Percentiles rank a stretch among this genome's conserved stretches.
Evolutionary conservation across 2,329 filamentous ascomycete species (phyloP).

Genomic region (Aspergillus vadensis): DNA sequence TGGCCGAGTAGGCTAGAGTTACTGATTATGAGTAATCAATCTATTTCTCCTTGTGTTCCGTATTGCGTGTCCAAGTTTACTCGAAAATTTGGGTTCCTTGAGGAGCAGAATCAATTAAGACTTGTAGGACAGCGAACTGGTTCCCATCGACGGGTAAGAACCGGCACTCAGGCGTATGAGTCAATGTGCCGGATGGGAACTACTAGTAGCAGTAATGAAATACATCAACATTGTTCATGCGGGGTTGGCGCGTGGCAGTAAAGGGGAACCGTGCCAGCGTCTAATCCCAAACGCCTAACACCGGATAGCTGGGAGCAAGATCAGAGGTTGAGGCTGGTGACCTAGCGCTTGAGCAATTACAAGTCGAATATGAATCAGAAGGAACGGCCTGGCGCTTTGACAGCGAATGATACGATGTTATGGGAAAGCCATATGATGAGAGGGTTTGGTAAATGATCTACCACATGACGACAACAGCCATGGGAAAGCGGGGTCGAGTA

Average conservation of each 20-base stretch:
- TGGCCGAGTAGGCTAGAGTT: constrained; percentile 9
- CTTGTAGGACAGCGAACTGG: background rate
- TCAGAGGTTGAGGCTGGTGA: constrained; percentile 10
- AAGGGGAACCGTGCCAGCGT: constrained; percentile 1
- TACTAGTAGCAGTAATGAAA: constrained; percentile 8
- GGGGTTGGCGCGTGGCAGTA: constrained; percentile 29
- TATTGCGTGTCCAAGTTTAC: background rate
- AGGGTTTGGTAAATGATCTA: constrained; percentile 11
- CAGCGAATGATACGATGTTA: constrained; percentile 1
- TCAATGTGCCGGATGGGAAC: constrained; percentile 24
- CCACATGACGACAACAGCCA: constrained; percentile 26
- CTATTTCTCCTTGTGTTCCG: background rate
- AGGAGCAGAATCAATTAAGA: constrained; percentile 7
- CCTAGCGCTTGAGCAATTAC: constrained; percentile 3
- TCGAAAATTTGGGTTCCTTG: constrained; percentile 1
- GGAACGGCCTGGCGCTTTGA: constrained; percentile 3
- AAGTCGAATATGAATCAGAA: constrained; percentile 1
- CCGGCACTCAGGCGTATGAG: constrained; percentile 21
- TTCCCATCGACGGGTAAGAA: background rate
- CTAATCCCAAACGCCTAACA: constrained; percentile 11
- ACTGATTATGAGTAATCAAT: background rate
- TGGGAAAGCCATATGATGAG: constrained; percentile 11
- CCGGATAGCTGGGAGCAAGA: background rate
- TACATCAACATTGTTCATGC: constrained; percentile 26
- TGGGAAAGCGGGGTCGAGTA: constrained; percentile 15